Evolutionary conservation across 1,139 yeast genomes (phyloP).

Genomic region (Yarrowia galli): DNA sequence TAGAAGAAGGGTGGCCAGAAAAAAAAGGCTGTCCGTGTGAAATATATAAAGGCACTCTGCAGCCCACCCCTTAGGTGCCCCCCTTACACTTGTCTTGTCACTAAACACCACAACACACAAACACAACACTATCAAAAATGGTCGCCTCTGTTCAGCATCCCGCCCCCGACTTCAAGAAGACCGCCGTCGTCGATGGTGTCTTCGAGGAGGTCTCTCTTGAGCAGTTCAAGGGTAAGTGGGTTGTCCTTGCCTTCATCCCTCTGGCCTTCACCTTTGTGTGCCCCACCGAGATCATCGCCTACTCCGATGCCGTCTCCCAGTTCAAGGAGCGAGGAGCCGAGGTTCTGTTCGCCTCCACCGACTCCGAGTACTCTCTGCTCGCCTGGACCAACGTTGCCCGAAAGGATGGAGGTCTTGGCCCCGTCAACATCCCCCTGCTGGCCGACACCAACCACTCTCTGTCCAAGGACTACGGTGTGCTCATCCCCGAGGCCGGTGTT

Average conservation of each 20-base stretch:
- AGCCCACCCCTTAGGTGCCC: not conserved
- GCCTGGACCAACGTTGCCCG: constrained; percentile 98
- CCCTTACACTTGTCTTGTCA: not conserved
- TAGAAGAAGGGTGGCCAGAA: not conserved
- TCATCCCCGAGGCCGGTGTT: constrained; percentile 92
- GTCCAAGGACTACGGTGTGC: constrained; percentile 95
- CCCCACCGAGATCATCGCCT: constrained; percentile 98
- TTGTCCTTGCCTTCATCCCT: constrained; percentile 94
- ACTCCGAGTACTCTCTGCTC: constrained; percentile 94
- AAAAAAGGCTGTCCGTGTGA: constrained; percentile 23
- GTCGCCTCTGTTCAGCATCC: constrained; percentile 90
- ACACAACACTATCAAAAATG: constrained; percentile 58
- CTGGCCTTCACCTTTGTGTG: constrained; percentile 99
- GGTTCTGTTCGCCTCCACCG: constrained; percentile 95
- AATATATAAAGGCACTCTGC: constrained; percentile 27
- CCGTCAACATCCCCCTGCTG: constrained; percentile 88
- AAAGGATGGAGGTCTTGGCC: constrained; percentile 98
- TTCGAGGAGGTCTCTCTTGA: constrained; percentile 95
- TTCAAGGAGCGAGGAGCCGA: constrained; percentile 87
- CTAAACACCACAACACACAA: constrained; percentile 5
- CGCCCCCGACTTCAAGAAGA: constrained; percentile 95
- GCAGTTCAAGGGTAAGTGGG: constrained; percentile 98
- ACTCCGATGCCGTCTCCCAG: constrained; percentile 91
- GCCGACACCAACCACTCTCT: constrained; percentile 97
- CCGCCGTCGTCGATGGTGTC: constrained; percentile 94